Evolutionary conservation across 306 rosid species (phyloP), one percentile per base, ranked within the genome.

Genomic region (Quercus mongolica): DNA sequence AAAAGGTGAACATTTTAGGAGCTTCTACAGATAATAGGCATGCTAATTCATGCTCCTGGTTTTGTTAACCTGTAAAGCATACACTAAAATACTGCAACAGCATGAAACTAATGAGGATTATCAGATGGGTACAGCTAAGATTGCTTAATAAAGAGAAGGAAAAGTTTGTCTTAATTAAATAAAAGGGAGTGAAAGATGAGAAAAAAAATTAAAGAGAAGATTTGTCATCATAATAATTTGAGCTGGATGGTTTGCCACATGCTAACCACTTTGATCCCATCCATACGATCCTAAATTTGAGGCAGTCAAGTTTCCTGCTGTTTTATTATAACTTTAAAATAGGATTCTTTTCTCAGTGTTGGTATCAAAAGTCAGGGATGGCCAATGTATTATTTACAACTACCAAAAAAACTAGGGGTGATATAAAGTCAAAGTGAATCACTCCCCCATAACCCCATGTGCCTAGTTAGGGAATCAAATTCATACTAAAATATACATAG

Each of bases 201-300:
- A 25, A 63, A 59, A 46, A 49, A 49, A 4, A 49, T 13, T 49
- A 49, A 49, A 63, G 41, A 63, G 41, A 33, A 63, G 9, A 63
- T 63, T 49, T 28, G 69, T 14, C 69, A 63, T 28, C 69, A 63
- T 63, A 63, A 63, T 59, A 59, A 20, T 10, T 59, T 59, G 26
- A 59, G 65, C 65, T 59, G 65, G 65, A 59, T 63, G 69, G 69
- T 63, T 63, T 28, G 69, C 35, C 69, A 63, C 69, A 63, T 63
- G 69, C 69, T 63, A 63, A 63, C 20, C 69, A 63, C 69, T 63
- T 63, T 63, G 69, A 28, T 63, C 4, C 69, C 30, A 63, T 63
- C 11, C 69, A 28, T 28, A 15, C 30, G 69, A 63, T 63, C 69
- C 69, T 63, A 33, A 63, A 63, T 63, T 63, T 63, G 69, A 63